Conservation (phyloP, 257 asterid species). For the Primulina huaijiensis region DNA sequence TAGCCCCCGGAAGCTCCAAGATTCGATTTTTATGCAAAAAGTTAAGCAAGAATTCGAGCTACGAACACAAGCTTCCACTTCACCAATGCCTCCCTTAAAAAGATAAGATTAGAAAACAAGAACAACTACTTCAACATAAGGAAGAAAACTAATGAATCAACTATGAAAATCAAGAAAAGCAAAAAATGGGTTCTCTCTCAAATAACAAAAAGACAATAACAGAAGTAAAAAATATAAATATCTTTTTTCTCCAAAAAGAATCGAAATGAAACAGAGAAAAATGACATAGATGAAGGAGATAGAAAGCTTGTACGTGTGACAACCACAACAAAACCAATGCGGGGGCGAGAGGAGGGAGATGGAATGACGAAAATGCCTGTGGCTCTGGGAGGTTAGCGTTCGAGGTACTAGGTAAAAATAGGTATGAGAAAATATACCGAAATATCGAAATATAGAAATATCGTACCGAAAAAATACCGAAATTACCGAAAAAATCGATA, state of each 20-base stretch:
- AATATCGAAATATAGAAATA: too few relatives aligned
- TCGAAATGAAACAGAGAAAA: neutral
- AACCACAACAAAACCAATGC: conserved; percentile 4
- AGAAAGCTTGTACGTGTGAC: conserved; percentile 7
- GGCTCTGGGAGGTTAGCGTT: too few relatives aligned
- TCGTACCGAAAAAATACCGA: too few relatives aligned
- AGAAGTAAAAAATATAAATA: neutral
- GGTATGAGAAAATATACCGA: too few relatives aligned
- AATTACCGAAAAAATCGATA: too few relatives aligned
- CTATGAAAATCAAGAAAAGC: neutral
- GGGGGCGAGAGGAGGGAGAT: neutral
- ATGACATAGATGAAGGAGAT: conserved; percentile 20
- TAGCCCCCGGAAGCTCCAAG: conserved; percentile 31
- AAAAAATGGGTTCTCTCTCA: neutral
- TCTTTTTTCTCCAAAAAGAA: neutral
- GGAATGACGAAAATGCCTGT: conserved; percentile 34
- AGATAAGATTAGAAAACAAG: neutral
- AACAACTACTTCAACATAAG: conserved; percentile 11
- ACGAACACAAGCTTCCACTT: conserved; percentile 1
- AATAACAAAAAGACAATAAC: neutral
- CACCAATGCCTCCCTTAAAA: neutral
- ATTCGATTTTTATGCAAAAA: conserved; percentile 23
- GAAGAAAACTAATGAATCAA: conserved; percentile 9
- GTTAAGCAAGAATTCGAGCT: conserved; percentile 11
- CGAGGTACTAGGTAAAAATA: conserved; percentile 34